Evolutionary conservation across 805 yeast genomes (phyloP).

Genomic region (Candida qinlingensis): DNA sequence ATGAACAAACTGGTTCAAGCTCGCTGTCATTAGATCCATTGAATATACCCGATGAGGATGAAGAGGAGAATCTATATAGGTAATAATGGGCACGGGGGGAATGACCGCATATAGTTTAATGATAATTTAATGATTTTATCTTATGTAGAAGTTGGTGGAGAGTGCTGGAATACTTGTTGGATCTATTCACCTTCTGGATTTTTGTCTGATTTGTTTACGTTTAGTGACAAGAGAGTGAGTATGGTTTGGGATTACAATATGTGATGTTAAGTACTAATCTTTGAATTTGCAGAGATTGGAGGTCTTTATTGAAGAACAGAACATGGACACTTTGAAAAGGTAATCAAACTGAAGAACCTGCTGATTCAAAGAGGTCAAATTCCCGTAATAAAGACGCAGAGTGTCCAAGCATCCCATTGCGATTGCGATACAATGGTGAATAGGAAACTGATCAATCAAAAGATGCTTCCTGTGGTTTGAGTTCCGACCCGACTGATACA

Average conservation of each 20-base stretch:
- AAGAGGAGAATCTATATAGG: background rate
- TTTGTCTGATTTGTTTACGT: slow-evolving; percentile 33
- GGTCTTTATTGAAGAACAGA: slow-evolving; percentile 30
- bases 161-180: slow-evolving; percentile 32
- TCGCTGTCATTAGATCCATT: background rate
- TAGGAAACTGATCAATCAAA: too few species aligned
- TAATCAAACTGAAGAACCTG: too few species aligned
- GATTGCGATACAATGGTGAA: too few species aligned
- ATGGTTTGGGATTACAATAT: background rate
- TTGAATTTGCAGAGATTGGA: slow-evolving; percentile 37
- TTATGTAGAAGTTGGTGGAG: slow-evolving; percentile 27
- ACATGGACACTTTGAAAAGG: slow-evolving; percentile 15
- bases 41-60: background rate
- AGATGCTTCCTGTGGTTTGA: too few species aligned
- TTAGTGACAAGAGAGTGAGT: slow-evolving; percentile 19
- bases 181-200: slow-evolving; percentile 38
- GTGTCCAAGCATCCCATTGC: too few species aligned
- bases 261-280: slow-evolving; percentile 1
- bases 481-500: too few species aligned
- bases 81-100: too few species aligned
- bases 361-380: too few species aligned
- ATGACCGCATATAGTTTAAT: too few species aligned
- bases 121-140: too few species aligned
- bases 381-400: too few species aligned
- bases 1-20: background rate